These are phyloP conservation scores for Fusarium liriodendri DNA, from an alignment of 2,329 filamentous ascomycete species.

Conservation along the genomic window DNA sequence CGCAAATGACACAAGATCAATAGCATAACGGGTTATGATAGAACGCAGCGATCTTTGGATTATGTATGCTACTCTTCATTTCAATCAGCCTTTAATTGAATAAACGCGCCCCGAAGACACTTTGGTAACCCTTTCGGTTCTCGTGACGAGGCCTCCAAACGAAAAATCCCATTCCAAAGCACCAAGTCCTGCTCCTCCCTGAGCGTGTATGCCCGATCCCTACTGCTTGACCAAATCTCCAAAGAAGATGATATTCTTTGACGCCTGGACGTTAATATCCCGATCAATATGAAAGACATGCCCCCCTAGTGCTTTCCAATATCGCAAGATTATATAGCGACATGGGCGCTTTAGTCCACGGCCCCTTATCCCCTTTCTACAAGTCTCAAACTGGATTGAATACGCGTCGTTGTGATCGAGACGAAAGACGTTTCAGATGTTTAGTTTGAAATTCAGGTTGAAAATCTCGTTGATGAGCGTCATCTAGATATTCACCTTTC, in stretches of 20 bases:
- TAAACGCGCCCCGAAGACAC: no score
- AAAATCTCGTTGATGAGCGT: background rate
- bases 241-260: background rate
- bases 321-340: background rate
- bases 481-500: background rate
- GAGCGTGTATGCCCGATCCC: background rate
- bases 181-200: no score
- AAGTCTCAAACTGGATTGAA: background rate
- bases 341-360: background rate
- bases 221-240: background rate
- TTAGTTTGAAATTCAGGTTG: background rate
- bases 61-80: no score
- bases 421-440: background rate
- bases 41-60: no score
- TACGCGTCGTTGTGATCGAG: background rate
- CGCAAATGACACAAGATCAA: background rate
- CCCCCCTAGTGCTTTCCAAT: background rate
- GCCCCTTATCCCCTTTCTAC: background rate
- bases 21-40: no score
- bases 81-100: no score
- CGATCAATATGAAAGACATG: background rate
- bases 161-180: no score
- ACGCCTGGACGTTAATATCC: background rate
- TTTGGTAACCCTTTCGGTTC: no score
- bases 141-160: no score